Evolutionary conservation across 257 asterid genomes (phyloP), one percentile per base, ranked within the genome.

Genomic region (Osmanthus fragrans): DNA sequence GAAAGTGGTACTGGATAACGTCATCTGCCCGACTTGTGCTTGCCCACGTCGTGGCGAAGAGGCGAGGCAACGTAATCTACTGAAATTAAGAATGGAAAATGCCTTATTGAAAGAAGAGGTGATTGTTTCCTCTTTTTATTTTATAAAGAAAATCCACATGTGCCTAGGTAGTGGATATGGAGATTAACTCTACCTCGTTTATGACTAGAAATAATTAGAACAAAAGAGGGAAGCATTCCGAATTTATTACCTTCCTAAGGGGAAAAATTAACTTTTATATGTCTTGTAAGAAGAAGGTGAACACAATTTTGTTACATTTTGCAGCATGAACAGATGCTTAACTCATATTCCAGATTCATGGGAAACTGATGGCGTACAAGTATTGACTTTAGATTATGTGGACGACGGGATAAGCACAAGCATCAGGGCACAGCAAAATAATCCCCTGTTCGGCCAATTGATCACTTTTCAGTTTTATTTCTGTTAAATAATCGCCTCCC

Each of bases 61-160:
- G 32, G 92, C 81, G 42, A 86, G 88, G 79, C 45, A 16, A 54
- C 82, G 32, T 51, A 77, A 54, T 51, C 23, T 91, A 23, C 87
- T 86, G 78, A 79, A 72, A 39, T 39, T 90, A 77, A 83, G 73
- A 75, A 78, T 77, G 81, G 92, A 89, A 82, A 91, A 92, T 85
- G 87, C 80, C 15, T 79, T 58, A 15, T 54, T 89, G 72, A 92
- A 83, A 80, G 85, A 87, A 70, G 86, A 89, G 94, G 93, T 90
- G 42, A 42, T 4, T 29, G 3, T 73, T 54, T 65, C 16, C 51
- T 42, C 47, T 11, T 15, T 42, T 12, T 42, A 2, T 39, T 39
- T 8, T 39, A 9, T 42, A 42, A 5, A 60, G 29, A 16, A 47
- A 47, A 47, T 47, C 21, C 2, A 47, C n/a, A 2, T 4, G n/a